Evolutionary conservation across 169 alveolate species (phyloP).

Genomic region (Eimeria sp.): DNA sequence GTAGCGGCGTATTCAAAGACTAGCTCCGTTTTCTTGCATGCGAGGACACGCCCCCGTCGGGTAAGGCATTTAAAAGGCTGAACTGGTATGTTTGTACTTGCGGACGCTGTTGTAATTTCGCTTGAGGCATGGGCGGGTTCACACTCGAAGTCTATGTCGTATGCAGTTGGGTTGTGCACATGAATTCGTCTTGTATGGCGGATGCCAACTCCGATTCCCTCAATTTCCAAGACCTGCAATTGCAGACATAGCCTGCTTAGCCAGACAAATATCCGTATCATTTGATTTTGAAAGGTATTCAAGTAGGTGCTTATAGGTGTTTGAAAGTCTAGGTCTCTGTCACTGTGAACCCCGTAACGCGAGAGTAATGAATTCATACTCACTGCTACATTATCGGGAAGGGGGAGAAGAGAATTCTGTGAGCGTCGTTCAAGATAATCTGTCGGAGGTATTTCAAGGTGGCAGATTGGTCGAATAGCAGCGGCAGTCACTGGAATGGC

Average conservation of each 20-base stretch:
- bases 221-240: constrained; percentile 93
- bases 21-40: constrained; percentile 96
- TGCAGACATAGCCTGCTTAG: constrained; percentile 24
- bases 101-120: neutral
- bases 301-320: neutral
- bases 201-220: constrained; percentile 95
- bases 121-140: constrained; percentile 82
- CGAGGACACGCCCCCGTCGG: constrained; percentile 93
- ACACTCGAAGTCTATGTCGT: constrained; percentile 97
- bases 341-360: neutral
- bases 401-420: constrained; percentile 13
- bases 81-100: neutral
- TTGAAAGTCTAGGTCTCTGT: neutral
- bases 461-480: constrained; percentile 94
- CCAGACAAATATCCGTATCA: too few species aligned
- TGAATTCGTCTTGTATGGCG: constrained; percentile 94
- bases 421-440: constrained; percentile 79
- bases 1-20: constrained; percentile 95
- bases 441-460: constrained; percentile 92
- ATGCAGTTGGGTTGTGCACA: constrained; percentile 96
- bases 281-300: neutral
- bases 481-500: constrained; percentile 69
- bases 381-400: constrained; percentile 41
- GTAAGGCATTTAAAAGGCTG: constrained; percentile 87
- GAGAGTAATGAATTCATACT: neutral